phyloP scores from a whole-genome alignment of 768 basidiomycete genomes.

The Rhodosporidiobolus odoratus region DNA sequence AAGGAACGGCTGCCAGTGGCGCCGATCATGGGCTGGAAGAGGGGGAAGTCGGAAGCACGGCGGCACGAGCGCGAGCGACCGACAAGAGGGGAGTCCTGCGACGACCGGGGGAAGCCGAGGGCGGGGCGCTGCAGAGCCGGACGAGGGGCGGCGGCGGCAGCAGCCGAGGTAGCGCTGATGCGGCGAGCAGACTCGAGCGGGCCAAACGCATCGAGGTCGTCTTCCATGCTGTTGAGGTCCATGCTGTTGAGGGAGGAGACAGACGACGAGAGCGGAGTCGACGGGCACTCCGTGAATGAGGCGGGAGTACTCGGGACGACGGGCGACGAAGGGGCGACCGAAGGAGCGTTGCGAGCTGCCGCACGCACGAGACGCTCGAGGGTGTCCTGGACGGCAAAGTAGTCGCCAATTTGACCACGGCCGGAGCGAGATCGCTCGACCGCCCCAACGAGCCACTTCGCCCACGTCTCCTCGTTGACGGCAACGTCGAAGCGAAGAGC shows the following conservation, averaged over 20 bases:
- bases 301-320: constrained; percentile 9
- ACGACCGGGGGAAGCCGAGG: background rate
- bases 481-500: constrained; percentile 76
- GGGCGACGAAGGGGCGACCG: constrained; percentile 2
- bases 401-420: constrained; percentile 25
- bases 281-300: background rate
- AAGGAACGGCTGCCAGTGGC: constrained; percentile 17
- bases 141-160: background rate
- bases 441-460: constrained; percentile 31
- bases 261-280: constrained; percentile 6
- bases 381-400: constrained; percentile 20
- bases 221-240: no score
- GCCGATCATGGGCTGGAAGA: constrained; percentile 28
- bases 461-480: constrained; percentile 49
- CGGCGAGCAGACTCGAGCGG: constrained; percentile 19
- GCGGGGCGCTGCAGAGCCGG: background rate
- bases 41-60: background rate
- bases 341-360: constrained; percentile 5
- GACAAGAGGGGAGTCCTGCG: constrained; percentile 4
- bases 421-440: constrained; percentile 3
- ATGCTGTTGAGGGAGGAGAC: background rate
- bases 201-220: constrained; percentile 23
- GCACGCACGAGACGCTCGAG: constrained; percentile 32
- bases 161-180: background rate
- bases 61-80: constrained; percentile 10